phyloP scores from a whole-genome alignment of 768 basidiomycete genomes.

The Fistulinella prunicolor region DNA sequence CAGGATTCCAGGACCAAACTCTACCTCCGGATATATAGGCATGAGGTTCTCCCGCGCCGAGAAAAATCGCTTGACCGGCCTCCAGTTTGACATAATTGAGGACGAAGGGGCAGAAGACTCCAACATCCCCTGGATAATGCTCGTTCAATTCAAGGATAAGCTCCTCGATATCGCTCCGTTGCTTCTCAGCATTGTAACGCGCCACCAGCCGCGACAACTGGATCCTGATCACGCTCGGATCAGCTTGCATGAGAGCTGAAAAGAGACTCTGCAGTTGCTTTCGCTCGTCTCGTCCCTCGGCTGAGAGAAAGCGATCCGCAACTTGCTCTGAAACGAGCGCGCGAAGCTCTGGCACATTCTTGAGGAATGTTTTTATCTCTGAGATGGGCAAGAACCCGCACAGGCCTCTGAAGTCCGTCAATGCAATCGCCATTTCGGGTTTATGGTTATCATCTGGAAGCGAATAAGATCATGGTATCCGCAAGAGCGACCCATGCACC shows the following conservation, averaged over 20 bases:
- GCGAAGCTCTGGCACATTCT: slow-evolving; percentile 70
- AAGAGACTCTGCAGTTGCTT: slow-evolving; percentile 74
- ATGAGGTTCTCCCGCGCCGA: slow-evolving; percentile 95
- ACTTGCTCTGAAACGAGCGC: slow-evolving; percentile 62
- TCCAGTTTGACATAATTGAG: slow-evolving; percentile 81
- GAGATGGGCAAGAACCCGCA: slow-evolving; percentile 89
- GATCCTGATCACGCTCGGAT: slow-evolving; percentile 44
- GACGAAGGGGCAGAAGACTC: slow-evolving; percentile 87
- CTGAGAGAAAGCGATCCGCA: slow-evolving; percentile 49
- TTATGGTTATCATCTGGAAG: slow-evolving; percentile 91
- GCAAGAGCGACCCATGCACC: slow-evolving; percentile 44
- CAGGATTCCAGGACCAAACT: slow-evolving; percentile 17
- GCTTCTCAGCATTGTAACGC: slow-evolving; percentile 54
- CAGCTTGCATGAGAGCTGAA: slow-evolving; percentile 80
- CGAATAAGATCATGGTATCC: slow-evolving; percentile 8
- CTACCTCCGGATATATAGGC: slow-evolving; percentile 92
- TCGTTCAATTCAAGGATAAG: slow-evolving; percentile 60
- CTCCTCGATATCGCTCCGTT: slow-evolving; percentile 49
- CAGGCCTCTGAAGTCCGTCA: slow-evolving; percentile 86
- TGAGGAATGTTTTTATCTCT: slow-evolving; percentile 65
- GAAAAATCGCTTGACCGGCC: slow-evolving; percentile 88
- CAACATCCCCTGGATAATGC: slow-evolving; percentile 91
- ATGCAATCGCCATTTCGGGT: slow-evolving; percentile 97
- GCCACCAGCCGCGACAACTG: slow-evolving; percentile 56
- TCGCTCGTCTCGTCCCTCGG: slow-evolving; percentile 32